Evolutionary conservation across 2,329 filamentous ascomycete species (phyloP), one percentile per base, ranked within the genome.

Genomic region (Cladosporium oxysporum): DNA sequence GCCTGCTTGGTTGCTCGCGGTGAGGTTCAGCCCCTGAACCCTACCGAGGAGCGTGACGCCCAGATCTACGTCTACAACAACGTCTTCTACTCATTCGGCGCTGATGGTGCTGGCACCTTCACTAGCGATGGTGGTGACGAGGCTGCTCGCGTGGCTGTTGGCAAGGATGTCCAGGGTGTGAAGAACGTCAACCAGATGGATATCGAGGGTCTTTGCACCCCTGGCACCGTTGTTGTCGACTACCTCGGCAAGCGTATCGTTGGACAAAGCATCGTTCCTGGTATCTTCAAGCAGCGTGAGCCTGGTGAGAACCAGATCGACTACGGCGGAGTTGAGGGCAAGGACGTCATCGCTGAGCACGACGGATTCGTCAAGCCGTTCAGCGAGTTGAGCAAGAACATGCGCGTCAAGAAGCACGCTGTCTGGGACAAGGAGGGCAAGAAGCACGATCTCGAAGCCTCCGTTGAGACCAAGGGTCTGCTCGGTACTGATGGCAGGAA

Each of bases 61-160:
- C 95, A 99, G 78, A 99, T 99, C 70, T 99, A 97, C 75, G 94
- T 99, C 28, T 97, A 98, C 83, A 98, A 98, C 84, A 99, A 99
- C 80, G 93, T 99, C 71, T 99, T 99, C 83, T 99, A 97, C 83
- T 98, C 95, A 0, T 98, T 97, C 73, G 95, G 95, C 69, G 94
- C 95, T 53, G 95, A 99, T 77, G 96, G 95, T 62, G 95, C 98
- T 55, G 94, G 95, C 52, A 99, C 95, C 18, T 99, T 99, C 78
- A 93, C 93, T 12, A 93, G 91, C 3, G 95, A 99, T 80, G 95
- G 95, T 71, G 95, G 95, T 23, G 94, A 99, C 71, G 95, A 99
- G 81, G 95, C 95, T 70, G 95, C 95, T 16, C 88, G 94, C 66
- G 92, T 98, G 66, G 95, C 96, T 29, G 97, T 96, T 5, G 94